Evolutionary conservation across 2,329 filamentous ascomycete genomes (phyloP).

Genomic region (Pseudovirgaria hyperparasitica): DNA sequence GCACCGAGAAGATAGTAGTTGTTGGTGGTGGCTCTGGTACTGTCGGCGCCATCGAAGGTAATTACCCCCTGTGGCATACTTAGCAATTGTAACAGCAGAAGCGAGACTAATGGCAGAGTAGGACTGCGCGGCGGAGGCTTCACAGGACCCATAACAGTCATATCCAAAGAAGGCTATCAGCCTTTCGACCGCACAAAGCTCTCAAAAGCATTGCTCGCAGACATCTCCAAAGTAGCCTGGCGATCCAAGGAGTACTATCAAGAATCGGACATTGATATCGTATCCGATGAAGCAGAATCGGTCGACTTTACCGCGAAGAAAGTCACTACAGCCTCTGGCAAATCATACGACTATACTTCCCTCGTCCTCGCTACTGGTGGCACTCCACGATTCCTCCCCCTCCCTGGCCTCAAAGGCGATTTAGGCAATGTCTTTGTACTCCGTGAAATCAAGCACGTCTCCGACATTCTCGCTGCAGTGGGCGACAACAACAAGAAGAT

Average conservation of each 20-base stretch:
- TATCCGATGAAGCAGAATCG: slow-evolving; percentile 50
- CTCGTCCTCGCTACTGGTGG: slow-evolving; percentile 85
- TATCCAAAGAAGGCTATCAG: slow-evolving; percentile 71
- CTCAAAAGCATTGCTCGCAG: slow-evolving; percentile 81
- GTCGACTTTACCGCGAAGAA: slow-evolving; percentile 66
- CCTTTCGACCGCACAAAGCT: slow-evolving; percentile 92
- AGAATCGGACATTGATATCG: slow-evolving; percentile 42
- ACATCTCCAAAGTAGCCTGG: slow-evolving; percentile 65
- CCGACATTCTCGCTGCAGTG: slow-evolving; percentile 66
- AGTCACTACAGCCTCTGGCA: slow-evolving; percentile 62
- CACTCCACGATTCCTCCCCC: slow-evolving; percentile 58
- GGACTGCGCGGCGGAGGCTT: slow-evolving; percentile 72
- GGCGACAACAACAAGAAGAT: slow-evolving; percentile 80
- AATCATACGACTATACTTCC: slow-evolving; percentile 68
- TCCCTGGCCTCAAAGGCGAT: slow-evolving; percentile 70
- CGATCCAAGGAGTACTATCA: slow-evolving; percentile 68
- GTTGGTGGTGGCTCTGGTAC: slow-evolving; percentile 55
- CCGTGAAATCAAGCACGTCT: slow-evolving; percentile 61
- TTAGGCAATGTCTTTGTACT: slow-evolving; percentile 80
- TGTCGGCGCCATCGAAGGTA: not conserved
- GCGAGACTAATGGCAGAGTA: slow-evolving; percentile 67
- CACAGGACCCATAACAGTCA: slow-evolving; percentile 65
- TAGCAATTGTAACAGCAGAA: slow-evolving; percentile 42
- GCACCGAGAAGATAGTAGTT: slow-evolving; percentile 59
- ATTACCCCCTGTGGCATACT: slow-evolving; percentile 4